Evolutionary conservation across 805 yeast genomes (phyloP), one percentile per base, ranked within the genome.

Genomic region (Suhomyces tanzawaensis): DNA sequence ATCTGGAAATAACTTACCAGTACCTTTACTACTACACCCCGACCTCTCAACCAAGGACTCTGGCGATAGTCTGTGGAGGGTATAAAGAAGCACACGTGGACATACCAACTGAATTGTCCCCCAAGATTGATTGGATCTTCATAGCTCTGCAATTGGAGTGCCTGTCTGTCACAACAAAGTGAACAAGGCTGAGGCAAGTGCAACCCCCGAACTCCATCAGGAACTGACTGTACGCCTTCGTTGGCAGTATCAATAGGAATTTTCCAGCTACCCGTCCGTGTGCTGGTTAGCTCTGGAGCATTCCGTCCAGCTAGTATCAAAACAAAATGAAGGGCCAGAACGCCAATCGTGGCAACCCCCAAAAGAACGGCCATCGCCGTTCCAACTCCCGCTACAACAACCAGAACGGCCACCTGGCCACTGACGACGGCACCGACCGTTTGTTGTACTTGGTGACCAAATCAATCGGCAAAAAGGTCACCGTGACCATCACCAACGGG

Each of bases 401-500:
- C 32, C 18, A 16, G 19, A 28, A 28, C n/a, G 32, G 32, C 4
- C 16, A 26, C 38, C 15, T 15, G 18, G 27, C 19, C 16, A 4
- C 27, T 18, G 40, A 34, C 34, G 42, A 37, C 11, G 45, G 43
- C 7, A 69, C 72, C 47, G 86, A 82, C 47, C 69, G 85, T 39
- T 62, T 81, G 39, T 16, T 36, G 22, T 26, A 14, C 29, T 29
- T 81, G 34, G 59, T 84, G 30, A 68, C 76, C 26, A 77, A 77
- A 45, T 67, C 88, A 5, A 63, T 83, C 29, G 68, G 95, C 14
- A 66, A 74, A 21, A 63, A 65, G 21, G 78, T 76, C 9, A 66
- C 67, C 11, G 82, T 79, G 5, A 77, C 88, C 3, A 77, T 82
- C 1, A 61, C 76, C 18, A 72, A 85, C 0, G 91, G 91, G 11